These are phyloP conservation scores for Leccinellum rugosiceps DNA, from an alignment of 768 basidiomycete species.

Conservation along the genomic window DNA sequence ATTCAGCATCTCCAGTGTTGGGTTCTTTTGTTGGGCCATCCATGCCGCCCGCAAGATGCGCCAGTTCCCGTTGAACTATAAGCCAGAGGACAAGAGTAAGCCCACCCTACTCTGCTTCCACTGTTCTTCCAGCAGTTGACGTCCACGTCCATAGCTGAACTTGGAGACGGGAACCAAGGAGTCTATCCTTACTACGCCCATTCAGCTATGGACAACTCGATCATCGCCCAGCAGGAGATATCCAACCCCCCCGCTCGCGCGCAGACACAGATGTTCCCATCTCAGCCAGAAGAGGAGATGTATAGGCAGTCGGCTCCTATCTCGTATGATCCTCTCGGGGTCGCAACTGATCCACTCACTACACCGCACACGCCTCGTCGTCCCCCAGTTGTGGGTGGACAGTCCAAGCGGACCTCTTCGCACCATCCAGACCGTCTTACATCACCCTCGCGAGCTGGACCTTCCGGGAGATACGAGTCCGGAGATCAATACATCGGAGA, in stretches of 20 bases:
- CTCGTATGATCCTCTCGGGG: neutral
- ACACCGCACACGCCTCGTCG: neutral
- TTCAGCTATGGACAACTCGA: neutral
- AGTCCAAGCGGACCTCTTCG: neutral
- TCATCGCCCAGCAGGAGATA: neutral
- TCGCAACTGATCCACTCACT: neutral
- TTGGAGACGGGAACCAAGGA: neutral
- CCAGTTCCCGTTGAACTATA: conserved; percentile 5
- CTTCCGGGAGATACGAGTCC: neutral
- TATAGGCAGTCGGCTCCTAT: neutral
- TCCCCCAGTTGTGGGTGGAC: conserved; percentile 1
- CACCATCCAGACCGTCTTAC: neutral
- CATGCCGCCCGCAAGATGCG: conserved; percentile 23
- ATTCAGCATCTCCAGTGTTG: conserved; percentile 16
- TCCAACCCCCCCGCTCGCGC: conserved; percentile 7
- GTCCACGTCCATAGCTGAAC: neutral
- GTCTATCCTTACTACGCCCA: conserved; percentile 6
- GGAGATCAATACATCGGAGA: neutral
- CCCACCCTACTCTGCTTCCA: neutral
- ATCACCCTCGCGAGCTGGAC: neutral
- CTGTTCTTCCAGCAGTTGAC: neutral
- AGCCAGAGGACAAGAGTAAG: conserved; percentile 1
- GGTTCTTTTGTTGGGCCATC: conserved; percentile 19
- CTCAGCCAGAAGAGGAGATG: neutral
- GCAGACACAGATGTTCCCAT: conserved; percentile 4